These are phyloP conservation scores for Quercus agrifolia DNA, from an alignment of 306 rosid species.

Conservation along the genomic window DNA sequence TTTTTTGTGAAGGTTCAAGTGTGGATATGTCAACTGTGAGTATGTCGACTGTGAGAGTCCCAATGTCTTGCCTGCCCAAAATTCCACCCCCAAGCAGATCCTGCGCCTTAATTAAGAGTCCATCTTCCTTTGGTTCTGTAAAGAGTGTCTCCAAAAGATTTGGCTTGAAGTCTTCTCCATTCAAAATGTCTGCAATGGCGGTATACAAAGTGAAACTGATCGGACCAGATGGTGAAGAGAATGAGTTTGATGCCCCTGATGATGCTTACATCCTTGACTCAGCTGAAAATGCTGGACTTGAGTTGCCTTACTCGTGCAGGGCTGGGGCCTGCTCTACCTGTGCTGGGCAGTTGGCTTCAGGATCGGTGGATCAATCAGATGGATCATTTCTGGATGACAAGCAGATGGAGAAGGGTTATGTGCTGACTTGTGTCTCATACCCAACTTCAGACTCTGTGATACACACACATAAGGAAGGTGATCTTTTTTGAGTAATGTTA, in stretches of 20 bases:
- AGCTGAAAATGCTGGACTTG: conserved; percentile 75
- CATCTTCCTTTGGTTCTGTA: conserved; percentile 32
- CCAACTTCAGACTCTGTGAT: conserved; percentile 57
- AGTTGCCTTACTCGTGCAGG: conserved; percentile 72
- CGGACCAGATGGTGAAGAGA: conserved; percentile 55
- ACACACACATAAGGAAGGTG: conserved; percentile 60
- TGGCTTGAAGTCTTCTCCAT: conserved; percentile 52
- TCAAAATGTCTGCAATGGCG: conserved; percentile 53
- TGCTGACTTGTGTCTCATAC: conserved; percentile 60
- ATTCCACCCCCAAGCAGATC: conserved; percentile 18
- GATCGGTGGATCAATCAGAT: conserved; percentile 65
- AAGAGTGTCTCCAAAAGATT: conserved; percentile 42
- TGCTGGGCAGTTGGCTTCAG: conserved; percentile 46
- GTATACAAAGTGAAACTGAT: conserved; percentile 58
- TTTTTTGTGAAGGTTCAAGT: conserved; percentile 18
- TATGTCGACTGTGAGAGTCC: conserved; percentile 33
- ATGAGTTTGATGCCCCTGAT: conserved; percentile 65
- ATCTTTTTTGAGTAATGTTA: conserved; percentile 29
- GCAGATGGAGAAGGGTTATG: conserved; percentile 51
- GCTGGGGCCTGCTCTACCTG: conserved; percentile 87
- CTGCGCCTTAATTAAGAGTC: conserved; percentile 28
- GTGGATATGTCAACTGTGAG: conserved; percentile 30
- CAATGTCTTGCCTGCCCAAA: conserved; percentile 29
- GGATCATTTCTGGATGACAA: conserved; percentile 57
- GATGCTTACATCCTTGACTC: conserved; percentile 61